These are phyloP conservation scores for Fusarium temperatum DNA, from an alignment of 2,329 filamentous ascomycete species.

Conservation along the genomic window DNA sequence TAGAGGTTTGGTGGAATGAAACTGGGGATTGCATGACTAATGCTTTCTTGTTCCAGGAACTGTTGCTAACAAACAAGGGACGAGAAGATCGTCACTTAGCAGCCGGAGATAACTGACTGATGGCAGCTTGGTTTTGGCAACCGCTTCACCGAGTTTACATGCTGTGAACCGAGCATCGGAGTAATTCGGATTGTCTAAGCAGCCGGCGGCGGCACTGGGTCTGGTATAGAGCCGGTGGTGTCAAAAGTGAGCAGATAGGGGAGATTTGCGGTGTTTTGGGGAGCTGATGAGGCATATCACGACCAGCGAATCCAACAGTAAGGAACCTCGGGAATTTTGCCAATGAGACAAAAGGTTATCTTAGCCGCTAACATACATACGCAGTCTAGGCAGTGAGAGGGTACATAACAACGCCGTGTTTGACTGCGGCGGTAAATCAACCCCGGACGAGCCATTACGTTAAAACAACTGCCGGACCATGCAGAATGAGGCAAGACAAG, in stretches of 20 bases:
- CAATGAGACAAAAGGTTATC: constrained; percentile 37
- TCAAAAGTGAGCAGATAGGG: constrained; percentile 38
- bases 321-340: constrained; percentile 17
- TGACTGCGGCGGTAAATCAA: constrained; percentile 26
- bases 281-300: constrained; percentile 13
- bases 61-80: constrained; percentile 21
- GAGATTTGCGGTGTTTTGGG: constrained; percentile 25
- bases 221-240: constrained; percentile 17
- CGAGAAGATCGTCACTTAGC: constrained; percentile 22
- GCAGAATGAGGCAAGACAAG: constrained; percentile 44
- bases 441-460: constrained; percentile 44
- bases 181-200: constrained; percentile 23
- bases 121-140: constrained; percentile 23
- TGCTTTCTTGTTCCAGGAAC: constrained; percentile 14
- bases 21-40: constrained; percentile 26
- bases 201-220: constrained; percentile 1
- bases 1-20: neutral
- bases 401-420: constrained; percentile 1
- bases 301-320: constrained; percentile 12
- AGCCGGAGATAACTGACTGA: constrained; percentile 35
- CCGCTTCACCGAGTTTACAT: constrained; percentile 1
- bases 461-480: constrained; percentile 44
- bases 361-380: constrained; percentile 28
- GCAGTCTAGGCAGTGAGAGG: neutral
- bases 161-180: constrained; percentile 25